Evolutionary conservation across 2,329 filamentous ascomycete species (phyloP).

Genomic region (Monosporascus sp.): DNA sequence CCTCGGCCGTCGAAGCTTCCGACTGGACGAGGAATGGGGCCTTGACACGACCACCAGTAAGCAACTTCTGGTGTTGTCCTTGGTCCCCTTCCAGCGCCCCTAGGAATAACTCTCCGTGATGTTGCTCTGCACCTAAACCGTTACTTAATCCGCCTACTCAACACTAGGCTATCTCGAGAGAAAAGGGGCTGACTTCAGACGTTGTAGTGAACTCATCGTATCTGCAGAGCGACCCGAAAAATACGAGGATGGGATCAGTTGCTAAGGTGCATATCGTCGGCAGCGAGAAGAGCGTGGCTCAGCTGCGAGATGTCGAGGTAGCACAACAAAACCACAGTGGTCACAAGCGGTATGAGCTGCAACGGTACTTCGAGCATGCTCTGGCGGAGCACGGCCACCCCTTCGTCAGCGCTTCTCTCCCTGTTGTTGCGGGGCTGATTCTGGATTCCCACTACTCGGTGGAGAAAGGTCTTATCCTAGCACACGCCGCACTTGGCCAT

Average conservation of each 20-base stretch:
- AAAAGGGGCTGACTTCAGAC: too few relatives aligned
- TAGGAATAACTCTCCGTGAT: too few relatives aligned
- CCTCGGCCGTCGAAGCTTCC: conserved; percentile 64
- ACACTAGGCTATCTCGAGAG: too few relatives aligned
- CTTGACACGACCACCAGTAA: conserved; percentile 42
- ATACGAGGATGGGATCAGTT: conserved; percentile 49
- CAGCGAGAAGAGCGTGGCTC: conserved; percentile 58
- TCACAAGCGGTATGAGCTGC: conserved; percentile 50
- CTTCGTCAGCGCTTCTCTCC: conserved; percentile 34
- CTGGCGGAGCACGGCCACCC: conserved; percentile 41
- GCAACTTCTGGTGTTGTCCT: too few relatives aligned
- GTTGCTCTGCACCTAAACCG: too few relatives aligned
- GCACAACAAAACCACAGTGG: conserved; percentile 58
- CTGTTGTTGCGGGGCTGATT: conserved; percentile 65
- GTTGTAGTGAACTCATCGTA: not conserved
- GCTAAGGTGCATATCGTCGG: conserved; percentile 68
- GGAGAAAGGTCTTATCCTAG: conserved; percentile 52
- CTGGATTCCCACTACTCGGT: conserved; percentile 65
- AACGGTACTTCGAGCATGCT: conserved; percentile 26
- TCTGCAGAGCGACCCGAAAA: not conserved
- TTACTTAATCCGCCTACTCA: too few relatives aligned
- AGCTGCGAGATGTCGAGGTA: conserved; percentile 58
- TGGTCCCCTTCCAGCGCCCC: too few relatives aligned
- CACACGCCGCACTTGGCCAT: conserved; percentile 58
- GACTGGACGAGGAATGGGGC: conserved; percentile 70